A percentile compares a stretch with the other conserved stretches of the same genome.
These are phyloP conservation scores for Crithidia sp. DNA, from an alignment of 208 protist genomes.

Conservation along the genomic window DNA sequence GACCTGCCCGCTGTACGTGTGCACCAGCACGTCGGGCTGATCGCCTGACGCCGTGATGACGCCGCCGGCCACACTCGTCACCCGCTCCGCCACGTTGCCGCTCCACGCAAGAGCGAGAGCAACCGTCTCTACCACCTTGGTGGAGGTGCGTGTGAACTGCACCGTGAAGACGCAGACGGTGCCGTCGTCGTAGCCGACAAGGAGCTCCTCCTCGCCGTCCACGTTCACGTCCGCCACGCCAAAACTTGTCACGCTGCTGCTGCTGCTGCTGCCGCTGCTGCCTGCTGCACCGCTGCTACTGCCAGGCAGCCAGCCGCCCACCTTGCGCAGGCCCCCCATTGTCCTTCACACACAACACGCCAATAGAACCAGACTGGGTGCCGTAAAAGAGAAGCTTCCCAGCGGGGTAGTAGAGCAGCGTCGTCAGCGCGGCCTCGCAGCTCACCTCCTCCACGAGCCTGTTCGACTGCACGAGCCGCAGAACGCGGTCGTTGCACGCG, in stretches of 20 bases:
- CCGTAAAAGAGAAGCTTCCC: slow-evolving; percentile 70
- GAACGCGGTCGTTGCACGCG: slow-evolving; percentile 81
- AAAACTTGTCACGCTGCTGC: slow-evolving; percentile 56
- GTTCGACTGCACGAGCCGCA: slow-evolving; percentile 71
- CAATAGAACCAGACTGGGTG: slow-evolving; percentile 78
- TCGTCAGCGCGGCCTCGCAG: slow-evolving; percentile 78
- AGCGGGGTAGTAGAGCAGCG: slow-evolving; percentile 41
- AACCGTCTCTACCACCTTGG: slow-evolving; percentile 10
- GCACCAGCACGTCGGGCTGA: slow-evolving; percentile 70
- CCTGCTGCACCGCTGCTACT: neutral
- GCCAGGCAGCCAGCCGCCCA: slow-evolving; percentile 33
- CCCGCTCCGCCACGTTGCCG: slow-evolving; percentile 53
- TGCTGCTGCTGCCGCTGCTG: slow-evolving; percentile 23
- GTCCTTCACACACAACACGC: slow-evolving; percentile 47
- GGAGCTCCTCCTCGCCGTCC: slow-evolving; percentile 67
- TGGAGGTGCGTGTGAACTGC: slow-evolving; percentile 6
- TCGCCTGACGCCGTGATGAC: slow-evolving; percentile 46
- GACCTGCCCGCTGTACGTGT: slow-evolving; percentile 79
- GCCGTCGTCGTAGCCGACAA: slow-evolving; percentile 85
- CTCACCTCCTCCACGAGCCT: slow-evolving; percentile 62
- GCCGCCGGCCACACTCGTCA: slow-evolving; percentile 71
- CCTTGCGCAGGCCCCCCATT: slow-evolving; percentile 35
- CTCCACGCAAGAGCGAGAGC: slow-evolving; percentile 50
- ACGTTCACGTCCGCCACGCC: slow-evolving; percentile 62
- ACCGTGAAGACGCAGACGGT: slow-evolving; percentile 66